A percentile compares a stretch with the other conserved stretches of the same genome.
Conservation (phyloP, 805 yeast species). For the Candida golubevii region DNA sequence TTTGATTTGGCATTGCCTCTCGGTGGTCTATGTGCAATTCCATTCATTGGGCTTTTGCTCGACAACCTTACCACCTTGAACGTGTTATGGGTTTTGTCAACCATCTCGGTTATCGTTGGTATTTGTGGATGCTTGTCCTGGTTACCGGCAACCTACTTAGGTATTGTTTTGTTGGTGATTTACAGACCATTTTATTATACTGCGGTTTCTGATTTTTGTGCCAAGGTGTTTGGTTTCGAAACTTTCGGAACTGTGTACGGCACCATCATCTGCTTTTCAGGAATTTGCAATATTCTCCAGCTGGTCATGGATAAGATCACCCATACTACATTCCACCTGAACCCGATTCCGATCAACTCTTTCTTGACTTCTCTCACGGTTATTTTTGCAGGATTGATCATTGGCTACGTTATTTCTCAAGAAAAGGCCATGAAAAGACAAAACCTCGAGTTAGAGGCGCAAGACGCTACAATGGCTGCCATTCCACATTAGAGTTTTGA, state of each 20-base stretch:
- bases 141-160: constrained; percentile 56
- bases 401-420: constrained; percentile 41
- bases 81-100: constrained; percentile 49
- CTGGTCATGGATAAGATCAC: constrained; percentile 66
- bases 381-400: constrained; percentile 44
- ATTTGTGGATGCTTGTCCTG: constrained; percentile 60
- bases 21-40: constrained; percentile 85
- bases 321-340: constrained; percentile 60
- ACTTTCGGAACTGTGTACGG: constrained; percentile 94
- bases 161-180: constrained; percentile 68
- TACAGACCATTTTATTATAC: constrained; percentile 93
- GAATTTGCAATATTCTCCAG: constrained; percentile 73
- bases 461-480: constrained; percentile 46
- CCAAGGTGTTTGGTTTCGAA: constrained; percentile 88
- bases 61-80: constrained; percentile 68
- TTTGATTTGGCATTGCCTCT: constrained; percentile 85
- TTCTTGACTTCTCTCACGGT: constrained; percentile 52
- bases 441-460: constrained; percentile 60
- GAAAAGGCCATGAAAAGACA: constrained; percentile 43
- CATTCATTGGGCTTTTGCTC: constrained; percentile 74
- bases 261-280: constrained; percentile 74
- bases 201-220: constrained; percentile 85
- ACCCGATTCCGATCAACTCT: constrained; percentile 76
- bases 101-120: constrained; percentile 61
- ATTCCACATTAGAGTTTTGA: constrained; percentile 29